These are phyloP conservation scores for Pythium dissimile DNA, from an alignment of 352 stramenopile genomes.

Conservation along the genomic window DNA sequence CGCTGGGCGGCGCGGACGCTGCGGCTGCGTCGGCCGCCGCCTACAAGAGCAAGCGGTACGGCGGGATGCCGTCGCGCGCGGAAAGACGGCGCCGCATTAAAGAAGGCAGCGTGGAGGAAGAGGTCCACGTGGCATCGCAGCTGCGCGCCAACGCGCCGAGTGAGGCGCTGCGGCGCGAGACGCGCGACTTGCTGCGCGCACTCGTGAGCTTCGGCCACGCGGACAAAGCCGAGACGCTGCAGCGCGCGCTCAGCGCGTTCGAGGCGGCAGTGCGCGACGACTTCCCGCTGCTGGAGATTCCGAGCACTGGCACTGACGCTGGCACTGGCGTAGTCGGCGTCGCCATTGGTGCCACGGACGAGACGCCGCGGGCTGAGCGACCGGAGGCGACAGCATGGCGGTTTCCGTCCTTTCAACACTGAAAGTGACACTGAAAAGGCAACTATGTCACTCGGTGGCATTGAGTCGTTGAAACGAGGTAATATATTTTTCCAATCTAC, in stretches of 20 bases:
- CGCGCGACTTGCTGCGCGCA: slow-evolving; percentile 40
- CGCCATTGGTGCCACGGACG: not conserved
- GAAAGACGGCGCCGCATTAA: slow-evolving; percentile 67
- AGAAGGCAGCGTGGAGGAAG: slow-evolving; percentile 64
- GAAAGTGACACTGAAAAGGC: not conserved
- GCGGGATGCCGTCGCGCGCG: slow-evolving; percentile 37
- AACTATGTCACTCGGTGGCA: slow-evolving; percentile 3
- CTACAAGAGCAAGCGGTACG: slow-evolving; percentile 47
- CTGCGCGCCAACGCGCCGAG: slow-evolving; percentile 37
- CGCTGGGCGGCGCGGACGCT: slow-evolving; percentile 18
- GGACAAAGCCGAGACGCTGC: slow-evolving; percentile 36
- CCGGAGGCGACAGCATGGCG: slow-evolving; percentile 2
- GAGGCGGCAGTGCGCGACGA: slow-evolving; percentile 28
- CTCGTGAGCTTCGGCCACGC: slow-evolving; percentile 51
- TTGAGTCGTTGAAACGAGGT: not conserved
- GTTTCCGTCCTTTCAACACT: slow-evolving; percentile 7
- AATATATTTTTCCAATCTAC: not conserved
- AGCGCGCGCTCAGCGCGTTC: slow-evolving; percentile 40
- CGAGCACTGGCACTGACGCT: too few relatives aligned
- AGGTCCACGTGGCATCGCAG: slow-evolving; percentile 54
- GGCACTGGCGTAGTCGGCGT: not conserved
- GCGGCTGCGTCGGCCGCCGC: slow-evolving; percentile 5
- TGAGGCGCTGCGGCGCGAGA: slow-evolving; percentile 30
- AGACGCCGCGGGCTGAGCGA: not conserved
- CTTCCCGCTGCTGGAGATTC: slow-evolving; percentile 14